Evolutionary conservation across 2,329 filamentous ascomycete species (phyloP).

Genomic region (Ambrosiella beaveri): DNA sequence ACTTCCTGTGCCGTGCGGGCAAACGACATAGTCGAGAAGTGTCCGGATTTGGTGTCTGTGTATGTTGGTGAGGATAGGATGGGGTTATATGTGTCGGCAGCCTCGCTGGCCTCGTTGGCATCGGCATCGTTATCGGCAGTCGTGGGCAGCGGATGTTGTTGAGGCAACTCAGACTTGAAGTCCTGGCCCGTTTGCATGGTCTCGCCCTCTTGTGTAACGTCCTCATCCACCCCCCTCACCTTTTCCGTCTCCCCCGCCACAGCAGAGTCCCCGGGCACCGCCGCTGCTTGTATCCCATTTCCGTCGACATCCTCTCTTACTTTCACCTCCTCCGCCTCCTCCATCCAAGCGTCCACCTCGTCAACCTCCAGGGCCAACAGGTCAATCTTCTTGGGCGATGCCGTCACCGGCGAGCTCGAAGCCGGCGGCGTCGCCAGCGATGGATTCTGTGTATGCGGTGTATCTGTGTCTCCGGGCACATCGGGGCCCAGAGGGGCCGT

Average conservation of each 20-base stretch:
- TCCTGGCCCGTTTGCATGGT: too few relatives aligned
- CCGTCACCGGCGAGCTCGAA: background rate
- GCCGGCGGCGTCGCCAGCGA: background rate
- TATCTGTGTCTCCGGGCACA: background rate
- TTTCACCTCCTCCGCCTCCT: constrained; percentile 11
- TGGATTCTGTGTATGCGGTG: too few relatives aligned
- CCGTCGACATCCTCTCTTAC: too few relatives aligned
- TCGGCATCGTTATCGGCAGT: background rate
- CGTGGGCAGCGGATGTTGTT: too few relatives aligned
- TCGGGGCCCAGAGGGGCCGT: background rate
- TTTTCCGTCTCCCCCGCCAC: too few relatives aligned
- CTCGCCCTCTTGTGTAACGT: too few relatives aligned
- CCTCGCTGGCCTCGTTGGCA: background rate
- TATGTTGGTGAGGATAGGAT: constrained; percentile 6
- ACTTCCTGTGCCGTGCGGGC: constrained; percentile 45
- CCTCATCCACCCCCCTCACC: too few relatives aligned
- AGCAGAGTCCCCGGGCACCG: too few relatives aligned
- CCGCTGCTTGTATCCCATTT: too few relatives aligned
- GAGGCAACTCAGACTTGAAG: too few relatives aligned
- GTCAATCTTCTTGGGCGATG: background rate
- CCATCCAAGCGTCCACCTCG: constrained; percentile 11
- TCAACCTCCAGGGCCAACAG: constrained; percentile 5
- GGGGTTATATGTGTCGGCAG: background rate
- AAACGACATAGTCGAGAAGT: constrained; percentile 45
- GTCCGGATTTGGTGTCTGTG: constrained; percentile 28